Evolutionary conservation across 139 green algal genomes (phyloP).

Genomic region (Ettlia oleoabundans): DNA sequence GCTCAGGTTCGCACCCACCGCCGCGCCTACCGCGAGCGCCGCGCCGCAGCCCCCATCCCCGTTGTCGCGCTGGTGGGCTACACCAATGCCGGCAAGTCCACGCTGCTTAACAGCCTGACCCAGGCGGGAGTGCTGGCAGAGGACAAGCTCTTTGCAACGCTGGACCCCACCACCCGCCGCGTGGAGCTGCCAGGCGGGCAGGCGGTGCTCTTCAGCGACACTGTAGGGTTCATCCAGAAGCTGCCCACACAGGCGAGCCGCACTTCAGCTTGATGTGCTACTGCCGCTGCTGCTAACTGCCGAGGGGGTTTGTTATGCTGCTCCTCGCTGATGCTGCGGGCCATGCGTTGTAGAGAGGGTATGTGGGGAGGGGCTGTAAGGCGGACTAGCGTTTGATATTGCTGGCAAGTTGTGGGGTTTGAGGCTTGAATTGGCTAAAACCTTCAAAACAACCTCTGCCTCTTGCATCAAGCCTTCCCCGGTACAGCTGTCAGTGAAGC

Average conservation of each 20-base stretch:
- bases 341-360: no score
- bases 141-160: slow-evolving; percentile 98
- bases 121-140: slow-evolving; percentile 81
- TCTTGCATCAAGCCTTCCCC: no score
- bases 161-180: slow-evolving; percentile 95
- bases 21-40: slow-evolving; percentile 68
- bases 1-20: slow-evolving; percentile 71
- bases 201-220: slow-evolving; percentile 93
- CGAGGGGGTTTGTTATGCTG: neutral
- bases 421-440: no score
- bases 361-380: no score
- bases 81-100: slow-evolving; percentile 92
- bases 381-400: no score
- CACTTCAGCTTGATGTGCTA: neutral
- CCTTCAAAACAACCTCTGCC: no score
- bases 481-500: no score
- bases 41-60: slow-evolving; percentile 75
- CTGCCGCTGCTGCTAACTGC: neutral
- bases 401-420: no score
- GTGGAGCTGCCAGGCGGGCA: slow-evolving; percentile 80
- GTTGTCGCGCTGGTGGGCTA: slow-evolving; percentile 94
- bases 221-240: slow-evolving; percentile 93
- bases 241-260: slow-evolving; percentile 81
- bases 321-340: neutral
- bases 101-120: slow-evolving; percentile 81